A percentile compares a stretch with the other conserved stretches of the same genome.
These are phyloP conservation scores for Fraxinus sp. DNA, from an alignment of 305 asterid species.

Conservation along the genomic window DNA sequence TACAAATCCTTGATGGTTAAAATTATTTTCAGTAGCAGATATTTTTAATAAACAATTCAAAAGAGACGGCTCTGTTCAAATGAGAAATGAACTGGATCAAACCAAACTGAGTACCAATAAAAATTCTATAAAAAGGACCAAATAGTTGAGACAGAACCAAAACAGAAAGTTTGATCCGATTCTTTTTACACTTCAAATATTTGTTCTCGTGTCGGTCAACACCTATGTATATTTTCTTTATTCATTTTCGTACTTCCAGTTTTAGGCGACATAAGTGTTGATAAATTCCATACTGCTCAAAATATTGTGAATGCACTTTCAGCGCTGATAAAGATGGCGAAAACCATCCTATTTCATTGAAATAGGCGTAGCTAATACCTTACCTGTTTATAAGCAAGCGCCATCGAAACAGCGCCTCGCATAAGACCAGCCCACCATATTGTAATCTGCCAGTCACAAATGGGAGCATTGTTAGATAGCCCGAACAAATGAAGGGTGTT, in stretches of 20 bases:
- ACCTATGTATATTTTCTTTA: neutral
- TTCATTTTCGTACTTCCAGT: neutral
- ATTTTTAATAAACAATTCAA: neutral
- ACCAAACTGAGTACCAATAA: neutral
- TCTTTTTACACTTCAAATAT: neutral
- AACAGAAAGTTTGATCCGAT: neutral
- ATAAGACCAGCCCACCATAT: conserved; percentile 99
- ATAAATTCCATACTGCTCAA: neutral
- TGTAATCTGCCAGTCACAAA: conserved; percentile 46
- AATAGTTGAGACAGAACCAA: neutral
- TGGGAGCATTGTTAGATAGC: conserved; percentile 14
- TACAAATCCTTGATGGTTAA: neutral
- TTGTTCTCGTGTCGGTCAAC: neutral
- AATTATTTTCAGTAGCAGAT: neutral
- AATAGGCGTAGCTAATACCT: conserved; percentile 3
- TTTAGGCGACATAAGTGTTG: neutral
- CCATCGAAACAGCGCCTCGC: conserved; percentile 97
- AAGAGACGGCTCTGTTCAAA: neutral
- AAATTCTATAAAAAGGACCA: neutral
- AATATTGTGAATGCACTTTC: neutral
- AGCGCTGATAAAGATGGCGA: neutral
- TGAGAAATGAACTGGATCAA: neutral
- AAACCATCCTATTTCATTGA: neutral
- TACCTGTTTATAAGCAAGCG: conserved; percentile 97
- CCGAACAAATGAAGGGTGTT: neutral